phyloP scores from a whole-genome alignment of 148 eudicot species.

The Pharnaceum exiguum region DNA sequence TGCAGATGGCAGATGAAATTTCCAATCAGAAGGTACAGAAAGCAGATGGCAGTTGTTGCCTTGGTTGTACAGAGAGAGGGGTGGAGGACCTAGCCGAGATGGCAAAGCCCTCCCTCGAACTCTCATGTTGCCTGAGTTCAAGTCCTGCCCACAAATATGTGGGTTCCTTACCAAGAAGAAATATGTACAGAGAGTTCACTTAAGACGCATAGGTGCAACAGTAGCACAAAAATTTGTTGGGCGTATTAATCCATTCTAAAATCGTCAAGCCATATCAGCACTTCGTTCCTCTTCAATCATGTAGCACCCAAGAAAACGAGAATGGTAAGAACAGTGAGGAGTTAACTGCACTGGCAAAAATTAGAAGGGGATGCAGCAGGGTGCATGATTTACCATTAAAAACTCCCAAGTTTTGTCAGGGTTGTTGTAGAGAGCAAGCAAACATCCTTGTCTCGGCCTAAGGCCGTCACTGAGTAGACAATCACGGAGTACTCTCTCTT shows the following conservation, averaged over 20 bases:
- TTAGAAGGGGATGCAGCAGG: background rate
- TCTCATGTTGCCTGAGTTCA: too few relatives aligned
- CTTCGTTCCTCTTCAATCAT: conserved; percentile 80
- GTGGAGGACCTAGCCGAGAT: too few relatives aligned
- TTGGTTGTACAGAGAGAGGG: too few relatives aligned
- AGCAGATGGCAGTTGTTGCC: too few relatives aligned
- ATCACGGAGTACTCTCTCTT: conserved; percentile 54
- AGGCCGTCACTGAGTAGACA: conserved; percentile 67
- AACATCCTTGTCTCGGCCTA: conserved; percentile 56
- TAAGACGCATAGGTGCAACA: too few relatives aligned
- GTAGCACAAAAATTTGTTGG: too few relatives aligned
- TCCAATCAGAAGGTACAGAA: too few relatives aligned
- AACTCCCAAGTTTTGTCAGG: conserved; percentile 90
- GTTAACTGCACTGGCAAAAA: background rate
- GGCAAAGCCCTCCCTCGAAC: too few relatives aligned
- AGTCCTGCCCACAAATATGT: too few relatives aligned
- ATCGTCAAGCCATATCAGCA: conserved; percentile 91
- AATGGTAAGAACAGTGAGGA: background rate
- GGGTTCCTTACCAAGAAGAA: too few relatives aligned
- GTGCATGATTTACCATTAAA: conserved; percentile 92
- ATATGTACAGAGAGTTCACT: too few relatives aligned
- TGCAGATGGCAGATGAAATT: too few relatives aligned
- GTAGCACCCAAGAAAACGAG: background rate
- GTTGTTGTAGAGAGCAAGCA: conserved; percentile 92
- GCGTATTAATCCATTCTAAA: conserved; percentile 48